Percentiles rank a stretch among this genome's conserved stretches.
phyloP scores from a whole-genome alignment of 345 rosid species.

The Syzygium aromaticum region DNA sequence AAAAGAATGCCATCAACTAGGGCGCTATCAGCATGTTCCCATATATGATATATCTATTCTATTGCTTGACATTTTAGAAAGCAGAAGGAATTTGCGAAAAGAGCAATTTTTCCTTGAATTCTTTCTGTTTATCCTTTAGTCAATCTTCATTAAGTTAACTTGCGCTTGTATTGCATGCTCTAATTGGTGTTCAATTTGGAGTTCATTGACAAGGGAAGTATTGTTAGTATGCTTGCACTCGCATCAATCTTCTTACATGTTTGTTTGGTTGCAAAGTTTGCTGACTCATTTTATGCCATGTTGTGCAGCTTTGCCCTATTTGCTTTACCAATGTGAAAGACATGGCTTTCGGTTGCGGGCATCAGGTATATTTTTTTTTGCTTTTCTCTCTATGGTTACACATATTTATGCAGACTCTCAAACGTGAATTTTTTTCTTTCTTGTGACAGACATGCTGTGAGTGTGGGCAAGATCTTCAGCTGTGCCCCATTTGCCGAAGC shows the following conservation, averaged over 20 bases:
- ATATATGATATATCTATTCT: not conserved
- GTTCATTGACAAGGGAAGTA: not conserved
- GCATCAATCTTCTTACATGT: not conserved
- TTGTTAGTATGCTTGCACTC: not conserved
- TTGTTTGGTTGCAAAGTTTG: not conserved
- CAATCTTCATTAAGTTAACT: not conserved
- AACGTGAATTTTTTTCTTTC: too few relatives aligned
- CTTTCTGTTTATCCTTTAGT: not conserved
- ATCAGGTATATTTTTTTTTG: constrained; percentile 50
- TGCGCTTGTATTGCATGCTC: not conserved
- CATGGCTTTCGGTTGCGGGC: constrained; percentile 99
- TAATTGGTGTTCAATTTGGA: not conserved
- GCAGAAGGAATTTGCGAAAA: not conserved
- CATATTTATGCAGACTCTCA: not conserved
- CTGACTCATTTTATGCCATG: not conserved
- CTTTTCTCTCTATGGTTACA: not conserved
- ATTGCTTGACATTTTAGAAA: not conserved
- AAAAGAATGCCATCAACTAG: constrained; percentile 8
- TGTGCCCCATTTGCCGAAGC: constrained; percentile 81
- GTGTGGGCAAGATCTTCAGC: constrained; percentile 63
- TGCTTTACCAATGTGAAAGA: constrained; percentile 62
- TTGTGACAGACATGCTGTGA: constrained; percentile 72
- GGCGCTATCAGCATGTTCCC: not conserved
- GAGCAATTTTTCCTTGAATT: not conserved
- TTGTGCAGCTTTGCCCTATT: constrained; percentile 73